A percentile compares a stretch with the other conserved stretches of the same genome.
Evolutionary conservation across 2,329 filamentous ascomycete genomes (phyloP).

Genomic region (Fusarium acutatum): DNA sequence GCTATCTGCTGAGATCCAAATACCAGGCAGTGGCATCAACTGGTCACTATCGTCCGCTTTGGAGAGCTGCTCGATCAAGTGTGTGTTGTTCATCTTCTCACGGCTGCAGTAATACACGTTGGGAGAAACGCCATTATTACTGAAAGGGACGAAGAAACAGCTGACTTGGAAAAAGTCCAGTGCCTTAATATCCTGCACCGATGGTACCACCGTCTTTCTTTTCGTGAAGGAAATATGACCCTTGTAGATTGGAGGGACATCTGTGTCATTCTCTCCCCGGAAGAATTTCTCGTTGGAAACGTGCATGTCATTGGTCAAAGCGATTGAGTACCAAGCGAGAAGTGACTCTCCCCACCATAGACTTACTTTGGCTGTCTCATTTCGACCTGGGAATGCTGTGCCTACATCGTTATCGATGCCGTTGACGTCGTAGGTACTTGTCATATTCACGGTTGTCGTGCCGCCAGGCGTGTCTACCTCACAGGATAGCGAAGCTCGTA

Average conservation of each 20-base stretch:
- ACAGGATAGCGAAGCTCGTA: neutral
- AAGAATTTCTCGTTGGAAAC: neutral
- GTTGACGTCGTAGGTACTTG: neutral
- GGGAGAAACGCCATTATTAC: neutral
- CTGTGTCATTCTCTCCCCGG: neutral
- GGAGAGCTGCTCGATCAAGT: neutral
- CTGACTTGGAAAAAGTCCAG: neutral
- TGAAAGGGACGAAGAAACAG: neutral
- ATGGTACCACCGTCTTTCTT: neutral
- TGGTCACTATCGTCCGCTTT: neutral
- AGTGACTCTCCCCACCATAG: neutral
- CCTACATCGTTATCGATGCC: neutral
- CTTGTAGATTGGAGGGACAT: neutral
- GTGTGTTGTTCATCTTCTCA: neutral
- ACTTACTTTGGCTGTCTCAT: neutral
- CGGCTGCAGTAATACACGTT: neutral
- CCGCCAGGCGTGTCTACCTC: neutral
- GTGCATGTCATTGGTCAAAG: neutral
- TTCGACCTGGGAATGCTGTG: neutral
- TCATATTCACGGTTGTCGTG: neutral
- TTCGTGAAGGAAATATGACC: neutral
- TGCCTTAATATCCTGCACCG: neutral
- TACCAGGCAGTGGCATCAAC: neutral
- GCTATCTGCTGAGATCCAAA: neutral
- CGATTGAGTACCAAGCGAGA: neutral